Evolutionary conservation across 306 rosid genomes (phyloP).

Genomic region (Corylus avellana): DNA sequence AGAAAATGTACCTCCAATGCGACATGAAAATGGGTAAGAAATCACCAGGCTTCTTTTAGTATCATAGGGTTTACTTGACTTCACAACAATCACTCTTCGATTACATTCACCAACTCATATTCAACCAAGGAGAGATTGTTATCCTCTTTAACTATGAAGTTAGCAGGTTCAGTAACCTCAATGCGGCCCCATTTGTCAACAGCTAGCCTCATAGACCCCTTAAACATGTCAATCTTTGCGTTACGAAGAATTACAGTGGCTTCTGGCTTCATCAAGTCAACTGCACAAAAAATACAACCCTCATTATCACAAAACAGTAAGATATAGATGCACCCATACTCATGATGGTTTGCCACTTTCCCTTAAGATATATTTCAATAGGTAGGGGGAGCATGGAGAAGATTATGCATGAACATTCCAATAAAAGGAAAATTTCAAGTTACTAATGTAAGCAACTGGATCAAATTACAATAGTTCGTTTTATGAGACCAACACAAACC

Average conservation of each 20-base stretch:
- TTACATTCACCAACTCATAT: constrained; percentile 49
- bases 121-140: constrained; percentile 49
- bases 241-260: constrained; percentile 49
- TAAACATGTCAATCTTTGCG: constrained; percentile 53
- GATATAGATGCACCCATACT: not conserved
- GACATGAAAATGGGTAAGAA: not conserved
- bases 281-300: constrained; percentile 25
- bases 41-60: not conserved
- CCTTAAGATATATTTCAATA: not conserved
- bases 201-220: constrained; percentile 51
- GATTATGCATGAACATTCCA: not conserved
- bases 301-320: not conserved
- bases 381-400: not conserved
- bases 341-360: no score
- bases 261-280: constrained; percentile 46
- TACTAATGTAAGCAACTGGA: not conserved
- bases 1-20: not conserved
- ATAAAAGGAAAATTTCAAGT: not conserved
- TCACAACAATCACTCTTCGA: constrained; percentile 34
- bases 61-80: not conserved
- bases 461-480: not conserved
- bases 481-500: not conserved
- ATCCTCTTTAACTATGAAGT: constrained; percentile 47
- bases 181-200: constrained; percentile 55
- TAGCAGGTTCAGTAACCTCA: constrained; percentile 45